These are phyloP conservation scores for Mrakia frigida DNA, from an alignment of 768 basidiomycete genomes.

Conservation along the genomic window DNA sequence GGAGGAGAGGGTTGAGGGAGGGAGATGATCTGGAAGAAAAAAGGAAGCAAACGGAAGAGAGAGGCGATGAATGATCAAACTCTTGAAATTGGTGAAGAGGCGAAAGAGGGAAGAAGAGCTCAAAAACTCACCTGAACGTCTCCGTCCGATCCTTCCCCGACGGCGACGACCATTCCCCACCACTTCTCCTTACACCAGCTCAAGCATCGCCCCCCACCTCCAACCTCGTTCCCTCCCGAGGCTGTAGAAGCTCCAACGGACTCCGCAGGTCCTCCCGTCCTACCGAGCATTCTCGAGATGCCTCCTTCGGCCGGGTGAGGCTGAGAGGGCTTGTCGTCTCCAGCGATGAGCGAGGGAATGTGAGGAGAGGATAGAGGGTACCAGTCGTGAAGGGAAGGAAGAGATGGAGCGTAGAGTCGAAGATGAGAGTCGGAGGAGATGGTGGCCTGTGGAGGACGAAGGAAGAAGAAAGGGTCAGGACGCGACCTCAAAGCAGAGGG, in stretches of 20 bases:
- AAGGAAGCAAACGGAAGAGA: background rate
- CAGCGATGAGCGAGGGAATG: conserved; percentile 39
- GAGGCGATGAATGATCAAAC: background rate
- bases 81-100: no score
- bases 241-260: background rate
- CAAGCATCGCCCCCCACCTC: conserved; percentile 43
- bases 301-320: conserved; percentile 17
- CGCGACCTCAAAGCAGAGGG: background rate
- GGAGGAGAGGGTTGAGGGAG: conserved; percentile 54
- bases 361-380: conserved; percentile 38
- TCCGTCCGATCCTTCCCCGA: conserved; percentile 64
- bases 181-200: conserved; percentile 95
- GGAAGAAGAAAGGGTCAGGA: background rate
- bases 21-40: conserved; percentile 59
- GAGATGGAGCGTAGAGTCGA: conserved; percentile 68
- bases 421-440: conserved; percentile 82
- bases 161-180: conserved; percentile 87
- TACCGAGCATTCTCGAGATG: conserved; percentile 19
- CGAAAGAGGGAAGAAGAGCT: background rate
- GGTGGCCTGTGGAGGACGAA: conserved; percentile 56
- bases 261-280: background rate
- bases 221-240: background rate
- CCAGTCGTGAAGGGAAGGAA: conserved; percentile 43
- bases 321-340: background rate
- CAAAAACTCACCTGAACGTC: conserved; percentile 61